These are phyloP conservation scores for Acorus calamus DNA, from an alignment of 106 monocot genomes.

Conservation along the genomic window DNA sequence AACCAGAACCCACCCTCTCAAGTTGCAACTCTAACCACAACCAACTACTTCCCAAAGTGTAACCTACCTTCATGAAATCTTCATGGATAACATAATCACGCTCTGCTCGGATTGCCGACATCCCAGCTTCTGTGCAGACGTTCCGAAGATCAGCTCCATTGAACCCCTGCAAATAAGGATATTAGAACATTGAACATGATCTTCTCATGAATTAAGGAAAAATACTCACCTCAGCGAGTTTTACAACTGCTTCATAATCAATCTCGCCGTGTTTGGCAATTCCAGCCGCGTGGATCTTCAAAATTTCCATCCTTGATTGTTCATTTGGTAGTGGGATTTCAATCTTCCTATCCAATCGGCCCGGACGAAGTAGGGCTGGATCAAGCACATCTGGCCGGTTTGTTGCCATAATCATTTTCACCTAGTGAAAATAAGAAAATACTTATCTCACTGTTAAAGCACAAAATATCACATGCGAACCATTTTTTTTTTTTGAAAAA, in stretches of 20 bases:
- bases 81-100: conserved; percentile 96
- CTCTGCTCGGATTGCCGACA: conserved; percentile 93
- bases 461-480: no score
- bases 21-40: no score
- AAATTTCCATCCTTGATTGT: conserved; percentile 88
- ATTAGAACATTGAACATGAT: background rate
- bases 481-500: no score
- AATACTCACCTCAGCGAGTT: conserved; percentile 73
- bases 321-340: conserved; percentile 97
- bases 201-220: background rate
- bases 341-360: conserved; percentile 84
- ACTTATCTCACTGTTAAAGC: no score
- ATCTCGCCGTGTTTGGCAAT: conserved; percentile 96
- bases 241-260: conserved; percentile 88
- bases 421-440: conserved; percentile 20
- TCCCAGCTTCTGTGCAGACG: conserved; percentile 94
- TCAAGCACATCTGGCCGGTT: conserved; percentile 94
- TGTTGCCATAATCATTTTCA: conserved; percentile 99
- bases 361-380: conserved; percentile 90
- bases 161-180: conserved; percentile 49
- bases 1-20: no score
- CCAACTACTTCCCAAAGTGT: no score
- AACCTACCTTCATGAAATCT: conserved; percentile 90
- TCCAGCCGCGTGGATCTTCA: conserved; percentile 93
- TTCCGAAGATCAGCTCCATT: conserved; percentile 97